Evolutionary conservation across 208 protist genomes (phyloP).

Genomic region (Acanthamoeba quina): DNA sequence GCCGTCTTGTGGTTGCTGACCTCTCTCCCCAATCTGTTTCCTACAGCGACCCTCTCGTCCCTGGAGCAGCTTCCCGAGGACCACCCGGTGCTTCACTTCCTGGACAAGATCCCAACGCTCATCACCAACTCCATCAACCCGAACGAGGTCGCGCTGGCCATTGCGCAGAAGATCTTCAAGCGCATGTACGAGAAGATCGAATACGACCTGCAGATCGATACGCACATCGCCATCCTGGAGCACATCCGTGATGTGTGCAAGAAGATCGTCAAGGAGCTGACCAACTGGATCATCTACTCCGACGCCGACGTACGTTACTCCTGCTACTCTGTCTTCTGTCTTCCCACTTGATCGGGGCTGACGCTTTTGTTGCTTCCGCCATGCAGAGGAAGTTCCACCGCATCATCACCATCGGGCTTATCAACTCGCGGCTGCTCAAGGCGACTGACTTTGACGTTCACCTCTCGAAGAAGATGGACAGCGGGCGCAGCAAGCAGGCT

Average conservation of each 20-base stretch:
- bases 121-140: slow-evolving; percentile 89
- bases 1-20: not conserved
- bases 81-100: slow-evolving; percentile 69
- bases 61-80: slow-evolving; percentile 73
- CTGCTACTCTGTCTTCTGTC: not conserved
- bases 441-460: slow-evolving; percentile 92
- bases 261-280: slow-evolving; percentile 74
- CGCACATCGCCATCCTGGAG: slow-evolving; percentile 74
- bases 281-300: slow-evolving; percentile 78
- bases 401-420: slow-evolving; percentile 77
- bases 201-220: slow-evolving; percentile 87
- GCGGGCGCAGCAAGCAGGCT: slow-evolving; percentile 32
- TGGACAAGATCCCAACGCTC: slow-evolving; percentile 88
- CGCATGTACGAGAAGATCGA: slow-evolving; percentile 79
- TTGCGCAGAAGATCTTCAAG: slow-evolving; percentile 87
- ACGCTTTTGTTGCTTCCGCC: not conserved
- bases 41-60: not conserved
- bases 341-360: not conserved
- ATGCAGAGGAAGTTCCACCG: slow-evolving; percentile 78
- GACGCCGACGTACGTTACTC: slow-evolving; percentile 69
- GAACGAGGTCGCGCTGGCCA: slow-evolving; percentile 87
- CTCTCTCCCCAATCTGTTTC: not conserved
- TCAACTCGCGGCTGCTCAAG: slow-evolving; percentile 94
- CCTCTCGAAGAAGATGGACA: slow-evolving; percentile 86
- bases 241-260: slow-evolving; percentile 76